Conservation (phyloP, 352 stramenopile species). For the Pythium phragmitis region DNA sequence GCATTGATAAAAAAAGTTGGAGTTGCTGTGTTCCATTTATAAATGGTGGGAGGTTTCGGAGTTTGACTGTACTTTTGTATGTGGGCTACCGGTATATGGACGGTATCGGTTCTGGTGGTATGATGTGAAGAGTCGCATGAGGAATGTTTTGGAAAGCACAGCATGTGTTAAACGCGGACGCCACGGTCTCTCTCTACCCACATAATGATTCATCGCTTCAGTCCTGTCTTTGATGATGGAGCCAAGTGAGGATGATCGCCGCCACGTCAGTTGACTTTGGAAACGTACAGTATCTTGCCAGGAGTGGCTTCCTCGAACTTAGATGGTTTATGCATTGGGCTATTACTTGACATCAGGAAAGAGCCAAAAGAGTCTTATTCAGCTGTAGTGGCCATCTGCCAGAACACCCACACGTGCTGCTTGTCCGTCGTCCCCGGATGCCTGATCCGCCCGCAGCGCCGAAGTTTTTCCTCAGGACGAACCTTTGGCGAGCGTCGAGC, state of each 20-base stretch:
- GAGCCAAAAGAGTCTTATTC: too few species aligned
- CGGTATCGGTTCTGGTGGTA: slow-evolving; percentile 13
- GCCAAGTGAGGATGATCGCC: not conserved
- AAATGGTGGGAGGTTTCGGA: slow-evolving; percentile 5
- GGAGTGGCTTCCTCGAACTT: not conserved
- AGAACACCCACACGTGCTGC: not conserved
- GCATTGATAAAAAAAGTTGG: too few species aligned
- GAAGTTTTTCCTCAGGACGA: not conserved
- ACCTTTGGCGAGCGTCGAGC: slow-evolving; percentile 4
- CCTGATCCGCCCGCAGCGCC: not conserved
- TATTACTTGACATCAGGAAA: not conserved
- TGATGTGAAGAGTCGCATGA: slow-evolving; percentile 8
- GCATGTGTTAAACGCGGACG: not conserved
- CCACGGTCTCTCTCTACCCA: too few species aligned
- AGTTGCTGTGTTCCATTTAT: slow-evolving; percentile 11
- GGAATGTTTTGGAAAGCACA: not conserved
- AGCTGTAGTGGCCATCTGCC: too few species aligned
- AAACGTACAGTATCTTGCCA: not conserved
- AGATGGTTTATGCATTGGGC: too few species aligned
- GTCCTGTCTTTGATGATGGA: too few species aligned
- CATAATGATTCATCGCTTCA: too few species aligned
- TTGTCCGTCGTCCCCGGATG: not conserved
- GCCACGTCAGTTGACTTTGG: slow-evolving; percentile 8
- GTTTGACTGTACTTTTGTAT: slow-evolving; percentile 12
- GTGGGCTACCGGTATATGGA: not conserved